These are phyloP conservation scores for Aspergillus sp. DNA, from an alignment of 2,329 filamentous ascomycete genomes.

Conservation along the genomic window DNA sequence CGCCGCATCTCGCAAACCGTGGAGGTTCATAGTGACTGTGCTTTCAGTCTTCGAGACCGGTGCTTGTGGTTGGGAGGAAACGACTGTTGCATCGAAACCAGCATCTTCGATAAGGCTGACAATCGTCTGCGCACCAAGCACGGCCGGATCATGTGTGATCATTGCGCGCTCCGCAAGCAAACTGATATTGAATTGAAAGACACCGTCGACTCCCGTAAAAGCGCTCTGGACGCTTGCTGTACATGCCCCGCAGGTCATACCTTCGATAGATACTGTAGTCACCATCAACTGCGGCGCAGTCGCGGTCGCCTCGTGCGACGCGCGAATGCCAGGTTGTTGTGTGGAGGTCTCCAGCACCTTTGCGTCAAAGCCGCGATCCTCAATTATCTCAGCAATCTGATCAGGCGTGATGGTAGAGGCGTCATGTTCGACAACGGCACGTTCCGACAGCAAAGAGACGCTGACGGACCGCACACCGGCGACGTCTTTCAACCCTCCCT, in stretches of 20 bases:
- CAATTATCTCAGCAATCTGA: slow-evolving; percentile 58
- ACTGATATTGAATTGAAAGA: slow-evolving; percentile 91
- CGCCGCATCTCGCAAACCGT: slow-evolving; percentile 70
- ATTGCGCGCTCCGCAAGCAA: slow-evolving; percentile 89
- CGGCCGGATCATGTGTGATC: slow-evolving; percentile 73
- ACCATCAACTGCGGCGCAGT: slow-evolving; percentile 51
- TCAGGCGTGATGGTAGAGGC: slow-evolving; percentile 52
- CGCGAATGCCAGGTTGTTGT: slow-evolving; percentile 28
- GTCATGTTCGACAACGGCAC: slow-evolving; percentile 83
- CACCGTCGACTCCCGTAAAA: slow-evolving; percentile 72
- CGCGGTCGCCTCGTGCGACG: slow-evolving; percentile 32
- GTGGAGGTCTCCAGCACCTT: slow-evolving; percentile 70
- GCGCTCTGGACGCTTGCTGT: slow-evolving; percentile 86
- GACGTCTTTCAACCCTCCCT: slow-evolving; percentile 74
- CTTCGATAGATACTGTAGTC: slow-evolving; percentile 86
- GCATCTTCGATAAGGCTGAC: slow-evolving; percentile 81
- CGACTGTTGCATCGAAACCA: slow-evolving; percentile 80
- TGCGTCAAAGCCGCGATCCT: slow-evolving; percentile 75
- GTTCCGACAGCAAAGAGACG: slow-evolving; percentile 79
- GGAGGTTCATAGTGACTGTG: slow-evolving; percentile 77
- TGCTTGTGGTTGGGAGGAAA: slow-evolving; percentile 69
- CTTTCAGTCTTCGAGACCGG: slow-evolving; percentile 56
- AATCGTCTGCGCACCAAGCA: slow-evolving; percentile 72
- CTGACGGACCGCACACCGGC: slow-evolving; percentile 72
- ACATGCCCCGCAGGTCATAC: slow-evolving; percentile 97